Percentiles rank a stretch among this genome's conserved stretches.
Conservation (phyloP, 176 grass and related monocot genomes). For the Chrysopogon serrulatus region DNA sequence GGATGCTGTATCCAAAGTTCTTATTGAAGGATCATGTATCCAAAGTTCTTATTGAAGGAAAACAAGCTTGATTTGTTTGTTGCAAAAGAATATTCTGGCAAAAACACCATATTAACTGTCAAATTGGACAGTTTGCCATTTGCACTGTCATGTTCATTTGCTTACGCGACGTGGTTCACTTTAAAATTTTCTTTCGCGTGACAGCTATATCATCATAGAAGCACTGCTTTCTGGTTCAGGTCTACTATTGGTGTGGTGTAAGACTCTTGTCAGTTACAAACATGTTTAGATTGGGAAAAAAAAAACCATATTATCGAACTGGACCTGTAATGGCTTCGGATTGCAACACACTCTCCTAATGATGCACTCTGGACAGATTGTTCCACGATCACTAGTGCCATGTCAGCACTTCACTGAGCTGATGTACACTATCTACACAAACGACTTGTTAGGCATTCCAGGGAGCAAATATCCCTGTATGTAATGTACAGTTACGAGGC, state of each 20-base stretch:
- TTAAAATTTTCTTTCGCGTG: not conserved
- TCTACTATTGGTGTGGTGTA: not conserved
- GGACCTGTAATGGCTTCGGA: not conserved
- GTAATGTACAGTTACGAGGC: not conserved
- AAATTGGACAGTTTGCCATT: not conserved
- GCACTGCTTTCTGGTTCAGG: not conserved
- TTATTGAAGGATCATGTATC: conserved; percentile 13
- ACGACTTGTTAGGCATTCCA: not conserved
- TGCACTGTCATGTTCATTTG: not conserved
- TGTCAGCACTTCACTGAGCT: not conserved
- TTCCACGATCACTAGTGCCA: not conserved
- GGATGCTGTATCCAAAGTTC: conserved; percentile 19
- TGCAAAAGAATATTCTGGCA: not conserved
- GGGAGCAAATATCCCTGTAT: conserved; percentile 6
- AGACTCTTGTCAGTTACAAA: too few relatives aligned
- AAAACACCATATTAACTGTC: conserved; percentile 1
- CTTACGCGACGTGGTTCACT: not conserved
- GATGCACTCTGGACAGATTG: not conserved
- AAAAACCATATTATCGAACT: not conserved
- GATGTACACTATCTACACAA: not conserved
- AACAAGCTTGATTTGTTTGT: not conserved
- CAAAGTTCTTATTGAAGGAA: not conserved
- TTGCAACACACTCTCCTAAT: not conserved
- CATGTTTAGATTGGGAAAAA: too few relatives aligned
- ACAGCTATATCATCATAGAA: not conserved